phyloP scores from a whole-genome alignment of 2,329 filamentous ascomycete genomes.

The Colletotrichum sp. region DNA sequence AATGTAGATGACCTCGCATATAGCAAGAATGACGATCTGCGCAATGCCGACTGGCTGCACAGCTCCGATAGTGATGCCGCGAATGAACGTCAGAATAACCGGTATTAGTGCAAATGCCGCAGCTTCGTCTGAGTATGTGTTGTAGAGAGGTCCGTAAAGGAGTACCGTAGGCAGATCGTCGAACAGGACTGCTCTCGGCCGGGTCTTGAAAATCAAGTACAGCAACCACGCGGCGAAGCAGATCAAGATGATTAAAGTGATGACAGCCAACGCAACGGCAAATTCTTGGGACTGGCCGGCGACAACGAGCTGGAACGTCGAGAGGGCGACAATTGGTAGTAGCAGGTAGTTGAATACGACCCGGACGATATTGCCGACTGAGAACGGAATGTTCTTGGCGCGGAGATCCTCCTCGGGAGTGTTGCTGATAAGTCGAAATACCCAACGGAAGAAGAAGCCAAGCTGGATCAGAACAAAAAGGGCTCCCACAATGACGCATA shows the following conservation, averaged over 20 bases:
- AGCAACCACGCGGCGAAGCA: slow-evolving; percentile 81
- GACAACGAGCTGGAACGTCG: slow-evolving; percentile 89
- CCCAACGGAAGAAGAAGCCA: slow-evolving; percentile 79
- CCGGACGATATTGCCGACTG: slow-evolving; percentile 77
- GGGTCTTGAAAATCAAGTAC: slow-evolving; percentile 78
- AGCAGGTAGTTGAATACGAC: slow-evolving; percentile 93
- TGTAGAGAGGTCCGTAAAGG: slow-evolving; percentile 92
- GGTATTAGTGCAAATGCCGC: slow-evolving; percentile 90
- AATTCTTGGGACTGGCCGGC: slow-evolving; percentile 70
- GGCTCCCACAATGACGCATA: slow-evolving; percentile 75
- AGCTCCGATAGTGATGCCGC: slow-evolving; percentile 89
- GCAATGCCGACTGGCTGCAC: slow-evolving; percentile 92
- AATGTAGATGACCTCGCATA: slow-evolving; percentile 91
- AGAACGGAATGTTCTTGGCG: slow-evolving; percentile 90
- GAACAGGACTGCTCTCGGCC: slow-evolving; percentile 86
- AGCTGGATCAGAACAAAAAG: slow-evolving; percentile 75
- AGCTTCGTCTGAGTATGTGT: slow-evolving; percentile 94
- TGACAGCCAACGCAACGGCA: slow-evolving; percentile 74
- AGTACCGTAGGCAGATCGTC: slow-evolving; percentile 91
- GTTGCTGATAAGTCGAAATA: slow-evolving; percentile 72
- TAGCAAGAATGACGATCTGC: slow-evolving; percentile 88
- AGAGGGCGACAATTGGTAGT: slow-evolving; percentile 83
- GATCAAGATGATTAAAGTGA: slow-evolving; percentile 76
- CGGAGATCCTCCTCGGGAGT: slow-evolving; percentile 86
- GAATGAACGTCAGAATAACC: slow-evolving; percentile 81